phyloP scores from a whole-genome alignment of 2,329 filamentous ascomycete genomes.

The Diatrype stigma region DNA sequence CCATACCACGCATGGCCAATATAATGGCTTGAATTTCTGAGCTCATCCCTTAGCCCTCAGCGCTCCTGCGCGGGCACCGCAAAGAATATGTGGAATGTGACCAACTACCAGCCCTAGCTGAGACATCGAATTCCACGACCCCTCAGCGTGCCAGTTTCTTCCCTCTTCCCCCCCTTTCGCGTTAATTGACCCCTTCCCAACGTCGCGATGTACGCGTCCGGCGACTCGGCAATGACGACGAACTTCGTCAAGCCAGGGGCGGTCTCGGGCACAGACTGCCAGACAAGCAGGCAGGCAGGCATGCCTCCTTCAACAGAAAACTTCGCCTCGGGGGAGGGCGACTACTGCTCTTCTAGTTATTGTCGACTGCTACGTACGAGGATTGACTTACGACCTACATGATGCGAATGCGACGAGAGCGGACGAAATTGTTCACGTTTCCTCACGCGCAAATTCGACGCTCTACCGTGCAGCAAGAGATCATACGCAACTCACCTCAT shows the following conservation, averaged over 20 bases:
- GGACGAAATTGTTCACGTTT: no score
- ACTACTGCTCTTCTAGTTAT: background rate
- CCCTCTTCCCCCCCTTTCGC: background rate
- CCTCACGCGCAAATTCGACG: background rate
- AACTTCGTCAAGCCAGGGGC: background rate
- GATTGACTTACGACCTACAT: no score
- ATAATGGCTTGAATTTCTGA: constrained; percentile 9
- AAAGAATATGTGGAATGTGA: constrained; percentile 11
- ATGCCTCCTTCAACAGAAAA: background rate
- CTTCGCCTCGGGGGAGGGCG: background rate
- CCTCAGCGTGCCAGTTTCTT: constrained; percentile 9
- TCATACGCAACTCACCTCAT: background rate
- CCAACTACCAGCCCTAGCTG: constrained; percentile 12
- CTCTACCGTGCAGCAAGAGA: background rate
- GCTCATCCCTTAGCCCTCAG: constrained; percentile 5
- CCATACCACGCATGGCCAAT: background rate
- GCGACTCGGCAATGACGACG: background rate
- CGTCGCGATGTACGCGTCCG: background rate
- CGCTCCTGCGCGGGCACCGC: background rate
- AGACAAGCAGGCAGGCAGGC: background rate
- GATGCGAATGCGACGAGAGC: background rate
- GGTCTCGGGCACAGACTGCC: background rate
- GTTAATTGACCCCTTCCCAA: background rate
- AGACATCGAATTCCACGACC: constrained; percentile 21
- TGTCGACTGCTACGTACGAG: background rate